phyloP scores from a whole-genome alignment of 129 eudicot species.

The Daucus carota region DH1_v3.0 NC_030384.2:42746001-42746500 shows the following conservation, averaged over 20 bases:
- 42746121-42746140: constrained; percentile 85
- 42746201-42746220: constrained; percentile 14
- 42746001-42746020: not conserved
- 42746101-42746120: constrained; percentile 50
- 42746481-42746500: constrained; percentile 56
- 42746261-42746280: constrained; percentile 32
- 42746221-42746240: constrained; percentile 24
- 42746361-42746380: constrained; percentile 23
- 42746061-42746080: constrained; percentile 14
- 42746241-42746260: constrained; percentile 36
- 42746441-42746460: constrained; percentile 28
- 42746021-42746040: constrained; percentile 11
- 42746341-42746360: constrained; percentile 41
- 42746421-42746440: constrained; percentile 39
- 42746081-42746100: constrained; percentile 23
- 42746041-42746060: constrained; percentile 24
- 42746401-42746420: constrained; percentile 24
- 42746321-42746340: constrained; percentile 44
- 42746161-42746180: constrained; percentile 19
- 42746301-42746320: constrained; percentile 20
- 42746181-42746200: constrained; percentile 20
- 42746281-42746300: constrained; percentile 43
- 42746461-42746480: constrained; percentile 38
- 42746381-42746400: constrained; percentile 35
- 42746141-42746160: constrained; percentile 26